These are phyloP conservation scores for Nitzschia putrida DNA, from an alignment of 108 stramenopile genomes.

Conservation along the genomic window DNA sequence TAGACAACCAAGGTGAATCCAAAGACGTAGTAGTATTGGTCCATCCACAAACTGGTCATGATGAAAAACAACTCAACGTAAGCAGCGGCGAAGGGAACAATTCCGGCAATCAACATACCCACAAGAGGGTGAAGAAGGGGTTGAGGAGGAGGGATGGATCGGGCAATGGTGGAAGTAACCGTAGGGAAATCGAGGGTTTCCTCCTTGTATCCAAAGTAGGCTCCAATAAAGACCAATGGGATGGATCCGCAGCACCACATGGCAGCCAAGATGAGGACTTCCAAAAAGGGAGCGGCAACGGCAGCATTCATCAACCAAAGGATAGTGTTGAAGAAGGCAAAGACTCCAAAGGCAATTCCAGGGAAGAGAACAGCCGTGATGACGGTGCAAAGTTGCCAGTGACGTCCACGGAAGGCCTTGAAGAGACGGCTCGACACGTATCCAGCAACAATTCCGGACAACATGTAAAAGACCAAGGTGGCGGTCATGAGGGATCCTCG, in stretches of 20 bases:
- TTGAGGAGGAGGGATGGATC: slow-evolving; percentile 90
- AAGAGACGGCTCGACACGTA: slow-evolving; percentile 87
- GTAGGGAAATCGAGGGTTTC: slow-evolving; percentile 83
- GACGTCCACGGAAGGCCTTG: slow-evolving; percentile 93
- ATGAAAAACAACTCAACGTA: slow-evolving; percentile 99
- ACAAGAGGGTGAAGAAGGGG: slow-evolving; percentile 79
- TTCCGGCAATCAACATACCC: slow-evolving; percentile 80
- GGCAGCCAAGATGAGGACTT: slow-evolving; percentile 90
- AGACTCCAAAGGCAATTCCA: slow-evolving; percentile 76
- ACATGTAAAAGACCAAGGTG: slow-evolving; percentile 87
- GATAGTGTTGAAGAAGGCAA: slow-evolving; percentile 91
- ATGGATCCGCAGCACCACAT: slow-evolving; percentile 98
- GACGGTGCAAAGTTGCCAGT: slow-evolving; percentile 95
- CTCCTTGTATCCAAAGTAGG: slow-evolving; percentile 98
- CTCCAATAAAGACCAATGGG: slow-evolving; percentile 97
- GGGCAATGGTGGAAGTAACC: slow-evolving; percentile 88
- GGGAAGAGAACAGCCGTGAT: slow-evolving; percentile 90
- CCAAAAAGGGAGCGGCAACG: slow-evolving; percentile 91
- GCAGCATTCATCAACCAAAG: slow-evolving; percentile 89
- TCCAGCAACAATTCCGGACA: slow-evolving; percentile 87
- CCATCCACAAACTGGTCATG: slow-evolving; percentile 98
- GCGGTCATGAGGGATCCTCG: slow-evolving; percentile 93
- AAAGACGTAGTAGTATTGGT: slow-evolving; percentile 99
- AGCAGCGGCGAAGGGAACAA: slow-evolving; percentile 97
- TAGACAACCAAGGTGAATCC: slow-evolving; percentile 96